Base-by-base conservation (phyloP, 352 stramenopile genomes). In the Thalassiosira hispida region DNA sequence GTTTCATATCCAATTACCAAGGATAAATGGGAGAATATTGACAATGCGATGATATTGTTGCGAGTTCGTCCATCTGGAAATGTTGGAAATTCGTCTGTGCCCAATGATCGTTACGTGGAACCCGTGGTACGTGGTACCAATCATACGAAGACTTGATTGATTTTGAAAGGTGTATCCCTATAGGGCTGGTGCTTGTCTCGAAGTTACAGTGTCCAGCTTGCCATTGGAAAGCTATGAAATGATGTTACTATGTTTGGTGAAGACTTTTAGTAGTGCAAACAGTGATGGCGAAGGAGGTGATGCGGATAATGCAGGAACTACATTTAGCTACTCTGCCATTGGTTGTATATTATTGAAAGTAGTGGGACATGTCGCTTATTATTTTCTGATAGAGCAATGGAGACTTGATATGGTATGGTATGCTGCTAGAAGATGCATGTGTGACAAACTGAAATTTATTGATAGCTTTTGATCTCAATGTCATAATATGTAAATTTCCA, bases 91-190 rank as follows among this genome's bases (percentile, higher is more conserved):
- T 47, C 40, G n/a, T 47, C 40, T 47, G 4, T 47, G n/a, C n/a
- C 40, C 40, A 12, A 14, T 42, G 8, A 14, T 47, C 27, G 46
- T 27, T n/a, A 49, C 42, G 12, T 16, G n/a, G 12, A 16, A 49
- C 42, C 12, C 42, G 12, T 12, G n/a, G 12, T n/a, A n/a, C 8
- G 47, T 14, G 5, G 51, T 6, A 60, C n/a, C 14, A 18, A 3
- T 60, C 23, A n/a, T 25, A 27, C 14, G 51, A 60, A 60, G 27
- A 60, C 27, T 38, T 60, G 51, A 16, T 38, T 38, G 51, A 60
- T 38, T 60, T 29, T 25, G 51, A 60, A 38, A 14, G 14, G 18
- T 60, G 51, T 16, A 18, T 60, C 18, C 51, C 51, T 5, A 49
- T 16, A 60, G 51, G 16, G 16, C 3, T 5, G 51, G 51, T 16